phyloP scores from a whole-genome alignment of 768 basidiomycete species.

The Cubamyces lactineus region DNA sequence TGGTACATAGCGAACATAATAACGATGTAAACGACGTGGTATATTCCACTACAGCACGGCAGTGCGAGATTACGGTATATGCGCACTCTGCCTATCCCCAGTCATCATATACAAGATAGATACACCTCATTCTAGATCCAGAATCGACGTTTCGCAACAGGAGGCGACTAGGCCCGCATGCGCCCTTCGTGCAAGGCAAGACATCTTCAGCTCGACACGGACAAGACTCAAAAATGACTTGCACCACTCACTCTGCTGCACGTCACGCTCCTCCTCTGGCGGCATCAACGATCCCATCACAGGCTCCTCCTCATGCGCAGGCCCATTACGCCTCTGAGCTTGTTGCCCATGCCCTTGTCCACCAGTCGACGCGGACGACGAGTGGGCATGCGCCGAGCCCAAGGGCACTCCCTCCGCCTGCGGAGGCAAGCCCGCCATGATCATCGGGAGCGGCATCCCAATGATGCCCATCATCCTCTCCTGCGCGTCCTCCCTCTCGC shows the following conservation, averaged over 20 bases:
- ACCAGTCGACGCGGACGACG: no score
- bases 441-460: constrained; percentile 8
- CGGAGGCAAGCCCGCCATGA: not conserved
- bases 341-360: no score
- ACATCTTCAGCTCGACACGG: not conserved
- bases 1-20: constrained; percentile 1
- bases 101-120: not conserved
- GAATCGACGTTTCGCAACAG: not conserved
- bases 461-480: constrained; percentile 10
- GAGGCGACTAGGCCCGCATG: no score
- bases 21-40: not conserved
- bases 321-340: no score
- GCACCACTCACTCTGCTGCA: constrained; percentile 8
- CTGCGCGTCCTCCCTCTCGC: constrained; percentile 2
- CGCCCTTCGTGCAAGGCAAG: not conserved
- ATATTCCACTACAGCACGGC: not conserved
- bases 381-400: no score
- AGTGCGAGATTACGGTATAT: not conserved
- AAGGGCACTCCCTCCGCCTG: not conserved
- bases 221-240: not conserved
- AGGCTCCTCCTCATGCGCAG: constrained; percentile 2
- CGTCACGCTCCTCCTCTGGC: not conserved
- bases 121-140: not conserved
- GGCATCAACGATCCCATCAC: constrained; percentile 19
- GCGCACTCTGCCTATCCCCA: not conserved